A percentile compares a stretch with the other conserved stretches of the same genome.
Conservation (phyloP, 208 protist genomes). For the Leishmania gerbilli region DNA sequence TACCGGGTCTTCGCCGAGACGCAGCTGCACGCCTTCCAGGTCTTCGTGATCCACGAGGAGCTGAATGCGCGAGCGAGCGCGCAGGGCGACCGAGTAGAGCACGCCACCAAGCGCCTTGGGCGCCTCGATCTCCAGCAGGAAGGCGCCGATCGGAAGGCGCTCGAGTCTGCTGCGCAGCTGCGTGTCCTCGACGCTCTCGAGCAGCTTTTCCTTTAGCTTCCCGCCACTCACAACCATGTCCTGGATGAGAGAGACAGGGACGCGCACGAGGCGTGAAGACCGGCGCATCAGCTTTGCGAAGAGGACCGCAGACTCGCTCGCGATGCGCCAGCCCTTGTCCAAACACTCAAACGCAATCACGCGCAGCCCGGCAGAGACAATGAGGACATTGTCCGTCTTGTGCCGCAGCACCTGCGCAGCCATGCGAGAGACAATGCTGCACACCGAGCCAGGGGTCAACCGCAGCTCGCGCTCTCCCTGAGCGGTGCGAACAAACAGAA, state of each 20-base stretch:
- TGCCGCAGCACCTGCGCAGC: slow-evolving; percentile 51
- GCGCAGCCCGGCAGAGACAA: slow-evolving; percentile 81
- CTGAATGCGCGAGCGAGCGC: slow-evolving; percentile 71
- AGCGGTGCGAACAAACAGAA: slow-evolving; percentile 70
- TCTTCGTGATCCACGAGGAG: slow-evolving; percentile 85
- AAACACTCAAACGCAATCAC: slow-evolving; percentile 71
- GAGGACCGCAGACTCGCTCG: slow-evolving; percentile 67
- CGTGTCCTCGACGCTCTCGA: slow-evolving; percentile 60
- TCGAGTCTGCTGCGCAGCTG: slow-evolving; percentile 43
- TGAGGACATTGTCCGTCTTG: slow-evolving; percentile 68
- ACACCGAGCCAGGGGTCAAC: slow-evolving; percentile 54
- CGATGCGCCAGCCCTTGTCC: slow-evolving; percentile 75
- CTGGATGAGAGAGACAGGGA: slow-evolving; percentile 54
- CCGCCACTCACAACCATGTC: slow-evolving; percentile 50
- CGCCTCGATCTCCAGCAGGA: slow-evolving; percentile 58
- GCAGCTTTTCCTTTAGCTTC: slow-evolving; percentile 66
- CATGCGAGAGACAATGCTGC: slow-evolving; percentile 65
- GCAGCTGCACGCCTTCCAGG: slow-evolving; percentile 74
- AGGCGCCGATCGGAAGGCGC: slow-evolving; percentile 53
- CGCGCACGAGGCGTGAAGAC: slow-evolving; percentile 58
- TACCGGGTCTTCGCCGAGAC: slow-evolving; percentile 48
- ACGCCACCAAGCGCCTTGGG: slow-evolving; percentile 35
- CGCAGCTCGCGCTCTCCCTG: slow-evolving; percentile 65
- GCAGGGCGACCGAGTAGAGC: slow-evolving; percentile 67
- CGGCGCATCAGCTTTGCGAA: slow-evolving; percentile 66